phyloP scores from a whole-genome alignment of 1,284 basidiomycete genomes.

The Boletus sp. region DNA sequence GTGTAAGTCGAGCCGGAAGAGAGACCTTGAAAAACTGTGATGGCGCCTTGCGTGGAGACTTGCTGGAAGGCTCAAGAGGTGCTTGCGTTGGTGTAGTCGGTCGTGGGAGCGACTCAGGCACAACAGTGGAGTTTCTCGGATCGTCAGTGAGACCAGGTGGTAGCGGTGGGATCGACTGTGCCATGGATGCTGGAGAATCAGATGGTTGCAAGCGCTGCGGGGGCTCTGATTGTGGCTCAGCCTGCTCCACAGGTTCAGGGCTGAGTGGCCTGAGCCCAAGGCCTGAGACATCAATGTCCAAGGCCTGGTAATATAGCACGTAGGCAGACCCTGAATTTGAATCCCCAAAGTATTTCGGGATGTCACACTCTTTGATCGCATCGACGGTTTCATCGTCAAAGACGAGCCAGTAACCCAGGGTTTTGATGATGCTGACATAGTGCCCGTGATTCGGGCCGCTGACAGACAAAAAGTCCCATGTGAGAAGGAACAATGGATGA shows the following conservation, averaged over 20 bases:
- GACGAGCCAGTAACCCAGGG: conserved; percentile 83
- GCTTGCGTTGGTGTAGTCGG: conserved; percentile 26
- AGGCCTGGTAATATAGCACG: conserved; percentile 97
- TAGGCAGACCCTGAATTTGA: conserved; percentile 90
- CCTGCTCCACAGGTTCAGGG: conserved; percentile 29
- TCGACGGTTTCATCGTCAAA: conserved; percentile 97
- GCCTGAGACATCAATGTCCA: conserved; percentile 74
- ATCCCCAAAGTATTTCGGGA: conserved; percentile 95
- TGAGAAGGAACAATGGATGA: conserved; percentile 19
- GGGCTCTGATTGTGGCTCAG: conserved; percentile 20
- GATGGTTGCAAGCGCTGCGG: conserved; percentile 17
- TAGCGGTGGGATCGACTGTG: conserved; percentile 39
- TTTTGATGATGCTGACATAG: conserved; percentile 94
- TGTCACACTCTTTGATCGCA: conserved; percentile 86
- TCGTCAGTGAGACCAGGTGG: conserved; percentile 57
- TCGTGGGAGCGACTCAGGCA: conserved; percentile 38
- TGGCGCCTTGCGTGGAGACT: conserved; percentile 33
- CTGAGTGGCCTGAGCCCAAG: conserved; percentile 60
- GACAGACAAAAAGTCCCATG: conserved; percentile 24
- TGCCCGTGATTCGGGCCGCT: conserved; percentile 97
- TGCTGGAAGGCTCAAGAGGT: conserved; percentile 22
- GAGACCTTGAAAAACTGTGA: conserved; percentile 24
- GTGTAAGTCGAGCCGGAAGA: conserved; percentile 14
- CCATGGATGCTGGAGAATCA: conserved; percentile 35
- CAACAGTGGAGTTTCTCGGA: conserved; percentile 40